Percentiles rank a stretch among this genome's conserved stretches.
Conservation (phyloP, 805 yeast species). For the Dipodascopsis tothii region DNA sequence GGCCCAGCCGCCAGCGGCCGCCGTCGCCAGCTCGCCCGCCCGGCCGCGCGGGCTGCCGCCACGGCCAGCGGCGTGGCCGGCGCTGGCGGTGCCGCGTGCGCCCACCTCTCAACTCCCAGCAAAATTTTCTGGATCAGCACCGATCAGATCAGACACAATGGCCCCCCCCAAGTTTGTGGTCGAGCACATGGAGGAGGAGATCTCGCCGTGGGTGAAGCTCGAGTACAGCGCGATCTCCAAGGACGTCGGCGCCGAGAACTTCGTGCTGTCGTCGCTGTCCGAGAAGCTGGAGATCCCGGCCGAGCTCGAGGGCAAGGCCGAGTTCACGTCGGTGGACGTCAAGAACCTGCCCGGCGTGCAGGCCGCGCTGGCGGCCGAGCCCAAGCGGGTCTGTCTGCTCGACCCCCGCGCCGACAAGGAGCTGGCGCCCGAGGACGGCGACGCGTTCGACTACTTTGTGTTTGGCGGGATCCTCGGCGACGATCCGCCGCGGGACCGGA, state of each 20-base stretch:
- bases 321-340: conserved; percentile 74
- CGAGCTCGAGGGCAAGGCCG: conserved; percentile 33
- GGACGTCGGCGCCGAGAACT: conserved; percentile 71
- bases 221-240: conserved; percentile 77
- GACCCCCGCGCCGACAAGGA: conserved; percentile 83
- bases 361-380: conserved; percentile 20
- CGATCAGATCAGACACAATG: too few relatives aligned
- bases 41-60: too few relatives aligned
- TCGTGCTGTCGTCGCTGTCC: conserved; percentile 65
- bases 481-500: conserved; percentile 67
- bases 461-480: conserved; percentile 79
- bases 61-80: too few relatives aligned
- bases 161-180: conserved; percentile 85
- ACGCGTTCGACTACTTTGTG: conserved; percentile 73
- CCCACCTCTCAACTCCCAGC: too few relatives aligned
- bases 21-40: too few relatives aligned
- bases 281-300: conserved; percentile 49
- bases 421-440: conserved; percentile 60
- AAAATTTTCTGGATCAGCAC: too few relatives aligned
- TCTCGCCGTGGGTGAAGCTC: conserved; percentile 89
- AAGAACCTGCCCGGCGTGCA: conserved; percentile 33
- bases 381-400: conserved; percentile 63
- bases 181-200: conserved; percentile 96
- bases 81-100: too few relatives aligned
- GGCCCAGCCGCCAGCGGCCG: too few relatives aligned